Evolutionary conservation across 176 grass and related monocot genomes (phyloP).

Genomic region (Pontederia crassipes): DNA sequence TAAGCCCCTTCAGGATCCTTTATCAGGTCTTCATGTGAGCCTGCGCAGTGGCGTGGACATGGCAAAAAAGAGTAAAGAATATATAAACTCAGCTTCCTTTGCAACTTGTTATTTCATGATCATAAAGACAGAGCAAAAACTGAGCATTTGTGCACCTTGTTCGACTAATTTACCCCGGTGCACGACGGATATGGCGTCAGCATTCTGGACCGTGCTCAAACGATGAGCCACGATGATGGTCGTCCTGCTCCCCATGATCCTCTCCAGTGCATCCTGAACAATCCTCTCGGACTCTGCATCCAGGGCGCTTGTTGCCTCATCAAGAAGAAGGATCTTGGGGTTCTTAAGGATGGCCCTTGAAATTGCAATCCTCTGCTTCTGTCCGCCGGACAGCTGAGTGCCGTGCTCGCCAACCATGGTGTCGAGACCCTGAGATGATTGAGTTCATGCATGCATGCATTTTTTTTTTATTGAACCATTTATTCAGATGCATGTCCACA

Average conservation of each 20-base stretch:
- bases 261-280: conserved; percentile 65
- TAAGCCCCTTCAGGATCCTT: conserved; percentile 46
- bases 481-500: background rate
- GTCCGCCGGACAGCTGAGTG: conserved; percentile 62
- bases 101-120: background rate
- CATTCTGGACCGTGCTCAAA: conserved; percentile 52
- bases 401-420: conserved; percentile 77
- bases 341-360: conserved; percentile 78
- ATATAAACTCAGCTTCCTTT: background rate
- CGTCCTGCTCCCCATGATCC: conserved; percentile 55
- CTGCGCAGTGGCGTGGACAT: conserved; percentile 21
- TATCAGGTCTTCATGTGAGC: conserved; percentile 49
- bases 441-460: background rate
- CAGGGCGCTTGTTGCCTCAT: conserved; percentile 75
- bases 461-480: background rate
- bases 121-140: background rate
- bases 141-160: conserved; percentile 36
- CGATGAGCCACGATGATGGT: conserved; percentile 61
- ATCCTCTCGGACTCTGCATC: conserved; percentile 61
- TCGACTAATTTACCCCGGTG: conserved; percentile 52
- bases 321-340: conserved; percentile 57
- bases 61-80: background rate
- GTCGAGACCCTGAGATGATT: conserved; percentile 41
- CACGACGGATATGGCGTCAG: conserved; percentile 63
- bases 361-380: conserved; percentile 76